Base-by-base conservation (phyloP, 2,329 filamentous ascomycete genomes). In the Aspergillus vadensis region DNA sequence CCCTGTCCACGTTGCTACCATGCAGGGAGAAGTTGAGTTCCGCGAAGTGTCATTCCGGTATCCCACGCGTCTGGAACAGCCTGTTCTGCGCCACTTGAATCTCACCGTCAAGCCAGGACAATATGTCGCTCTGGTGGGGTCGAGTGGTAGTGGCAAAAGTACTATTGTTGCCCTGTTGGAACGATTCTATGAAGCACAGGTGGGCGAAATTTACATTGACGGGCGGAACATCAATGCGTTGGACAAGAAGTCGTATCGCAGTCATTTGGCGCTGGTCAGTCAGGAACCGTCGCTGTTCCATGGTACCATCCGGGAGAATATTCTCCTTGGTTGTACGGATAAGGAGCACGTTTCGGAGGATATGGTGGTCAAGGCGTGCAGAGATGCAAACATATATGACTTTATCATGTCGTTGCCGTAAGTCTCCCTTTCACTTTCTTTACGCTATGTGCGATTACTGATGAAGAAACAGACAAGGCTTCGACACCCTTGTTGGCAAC, bases 201-300 rank as follows among this genome's bases (percentile, higher is more conserved):
- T 80, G 7, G 91, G 91, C 4, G 76, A 77, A 2, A 86, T 93
- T 44, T 77, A 87, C 0, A 84, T 85, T 70, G 88, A 91, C 70
- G 86, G 82, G 2, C 77, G 78, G 51, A 82, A 88, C 65, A 85
- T 91, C 48, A 70, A 76, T 0, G 72, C 80, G 1, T 70, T 90
- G 49, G 83, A 87, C 59, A 78, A 88, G 0, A 80, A 80, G 62
- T 75, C 81, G 12, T 91, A 91, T 70, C 84, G 89, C 17, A 80
- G 82, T 61, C 76, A 84, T 38, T 77, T 91, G 8, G 88, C 88
- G 0, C 81, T 92, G 0, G 89, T 92, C 0, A 84, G 87, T 1
- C 89, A 92, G 72, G 89, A 92, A 70, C 82, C 89, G 3, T 86
- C 86, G 0, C 80, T 92, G 0, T 91, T 89, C 68, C 84, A 87